phyloP scores from a whole-genome alignment of 1,284 basidiomycete genomes.

The Clitocybe nebularis region DNA sequence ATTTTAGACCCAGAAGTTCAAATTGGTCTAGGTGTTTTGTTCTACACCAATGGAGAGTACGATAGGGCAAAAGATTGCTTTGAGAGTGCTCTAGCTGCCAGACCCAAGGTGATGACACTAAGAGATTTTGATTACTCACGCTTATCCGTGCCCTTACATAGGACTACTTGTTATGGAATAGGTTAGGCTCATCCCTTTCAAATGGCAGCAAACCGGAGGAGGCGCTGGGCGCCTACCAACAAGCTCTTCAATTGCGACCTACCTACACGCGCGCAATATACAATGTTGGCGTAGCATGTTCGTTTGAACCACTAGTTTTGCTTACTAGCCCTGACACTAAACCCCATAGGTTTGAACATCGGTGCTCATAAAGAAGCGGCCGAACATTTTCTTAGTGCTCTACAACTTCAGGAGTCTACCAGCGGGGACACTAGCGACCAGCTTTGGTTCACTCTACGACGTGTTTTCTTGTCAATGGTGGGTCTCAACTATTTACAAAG shows the following conservation, averaged over 20 bases:
- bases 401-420: conserved; percentile 74
- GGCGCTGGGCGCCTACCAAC: conserved; percentile 91
- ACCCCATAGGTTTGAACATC: conserved; percentile 83
- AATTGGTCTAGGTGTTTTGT: conserved; percentile 89
- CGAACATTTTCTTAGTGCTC: conserved; percentile 92
- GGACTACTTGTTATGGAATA: conserved; percentile 97
- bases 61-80: conserved; percentile 90
- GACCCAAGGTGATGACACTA: conserved; percentile 50
- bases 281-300: conserved; percentile 95
- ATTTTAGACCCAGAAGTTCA: conserved; percentile 92
- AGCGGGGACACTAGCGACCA: conserved; percentile 74
- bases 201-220: conserved; percentile 96
- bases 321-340: background rate
- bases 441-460: conserved; percentile 89
- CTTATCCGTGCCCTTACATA: conserved; percentile 14
- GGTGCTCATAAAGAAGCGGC: conserved; percentile 95
- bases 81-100: conserved; percentile 73
- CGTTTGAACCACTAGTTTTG: conserved; percentile 22
- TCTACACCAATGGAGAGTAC: conserved; percentile 82
- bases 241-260: conserved; percentile 90
- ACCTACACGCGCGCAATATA: conserved; percentile 98
- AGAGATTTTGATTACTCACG: too few relatives aligned
- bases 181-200: conserved; percentile 91
- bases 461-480: conserved; percentile 82
- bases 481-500: conserved; percentile 20